Conservation (phyloP, 148 eudicot genomes). For the Rhododendron griersonianum region DNA sequence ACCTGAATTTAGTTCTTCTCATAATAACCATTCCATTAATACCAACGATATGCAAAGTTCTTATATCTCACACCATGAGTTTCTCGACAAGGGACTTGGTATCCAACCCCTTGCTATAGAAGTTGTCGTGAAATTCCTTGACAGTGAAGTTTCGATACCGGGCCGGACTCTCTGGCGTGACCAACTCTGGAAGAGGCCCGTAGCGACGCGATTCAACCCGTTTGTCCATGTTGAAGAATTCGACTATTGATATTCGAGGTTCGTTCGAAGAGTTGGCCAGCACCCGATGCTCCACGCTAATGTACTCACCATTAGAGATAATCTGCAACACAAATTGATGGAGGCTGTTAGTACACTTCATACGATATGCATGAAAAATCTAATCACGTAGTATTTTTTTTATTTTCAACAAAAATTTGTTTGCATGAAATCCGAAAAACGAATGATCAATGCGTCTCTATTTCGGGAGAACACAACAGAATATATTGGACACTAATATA, state of each 20-base stretch:
- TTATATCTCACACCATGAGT: neutral
- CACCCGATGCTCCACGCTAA: slow-evolving; percentile 23
- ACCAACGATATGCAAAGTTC: no score
- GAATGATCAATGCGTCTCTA: no score
- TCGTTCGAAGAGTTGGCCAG: slow-evolving; percentile 16
- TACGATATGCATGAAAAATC: no score
- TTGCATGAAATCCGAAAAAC: no score
- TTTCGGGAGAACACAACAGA: no score
- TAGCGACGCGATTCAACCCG: neutral
- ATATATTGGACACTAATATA: no score
- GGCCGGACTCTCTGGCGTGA: slow-evolving; percentile 20
- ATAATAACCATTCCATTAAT: no score
- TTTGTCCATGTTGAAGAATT: slow-evolving; percentile 7
- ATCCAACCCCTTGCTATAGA: slow-evolving; percentile 13
- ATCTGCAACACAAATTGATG: slow-evolving; percentile 5
- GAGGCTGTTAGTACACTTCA: neutral
- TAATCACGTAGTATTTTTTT: no score
- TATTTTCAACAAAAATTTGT: no score
- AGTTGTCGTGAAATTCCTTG: slow-evolving; percentile 16
- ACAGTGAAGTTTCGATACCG: slow-evolving; percentile 15
- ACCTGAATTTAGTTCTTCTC: no score
- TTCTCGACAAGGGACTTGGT: slow-evolving; percentile 17
- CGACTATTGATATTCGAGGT: slow-evolving; percentile 20
- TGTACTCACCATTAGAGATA: slow-evolving; percentile 18
- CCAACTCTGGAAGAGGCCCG: slow-evolving; percentile 26